Conservation (phyloP, 129 eudicot genomes). For the Flaveria robusta region DNA sequence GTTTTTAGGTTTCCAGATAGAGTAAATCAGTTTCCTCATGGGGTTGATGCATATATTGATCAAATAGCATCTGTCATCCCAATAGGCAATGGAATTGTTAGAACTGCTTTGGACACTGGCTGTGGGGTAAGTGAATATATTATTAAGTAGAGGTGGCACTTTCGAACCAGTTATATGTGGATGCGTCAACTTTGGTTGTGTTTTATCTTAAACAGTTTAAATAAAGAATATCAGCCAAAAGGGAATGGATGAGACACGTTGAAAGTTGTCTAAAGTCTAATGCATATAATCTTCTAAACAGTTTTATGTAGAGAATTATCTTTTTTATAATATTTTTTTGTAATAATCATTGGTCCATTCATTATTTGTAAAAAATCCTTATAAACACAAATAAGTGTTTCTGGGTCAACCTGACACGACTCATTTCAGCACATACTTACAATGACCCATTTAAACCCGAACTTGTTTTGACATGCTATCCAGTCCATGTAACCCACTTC, state of each 20-base stretch:
- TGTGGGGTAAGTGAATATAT: slow-evolving; percentile 44
- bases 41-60: slow-evolving; percentile 53
- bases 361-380: neutral
- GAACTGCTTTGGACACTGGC: slow-evolving; percentile 56
- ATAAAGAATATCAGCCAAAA: neutral
- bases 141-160: neutral
- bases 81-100: slow-evolving; percentile 43
- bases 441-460: neutral
- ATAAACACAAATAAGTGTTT: neutral
- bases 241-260: neutral
- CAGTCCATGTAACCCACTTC: neutral
- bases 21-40: slow-evolving; percentile 50
- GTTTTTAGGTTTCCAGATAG: slow-evolving; percentile 56
- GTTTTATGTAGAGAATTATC: neutral
- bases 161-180: neutral
- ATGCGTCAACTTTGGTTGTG: neutral
- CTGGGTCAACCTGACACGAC: neutral
- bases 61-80: slow-evolving; percentile 54
- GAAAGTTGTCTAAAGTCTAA: neutral
- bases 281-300: neutral
- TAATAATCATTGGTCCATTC: neutral
- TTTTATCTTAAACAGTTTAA: neutral
- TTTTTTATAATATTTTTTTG: neutral
- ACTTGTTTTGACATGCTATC: neutral
- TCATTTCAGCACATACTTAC: neutral